Evolutionary conservation across 495 filamentous ascomycete genomes (phyloP), one percentile per base, ranked within the genome.

Genomic region (Xylaria acuta): DNA sequence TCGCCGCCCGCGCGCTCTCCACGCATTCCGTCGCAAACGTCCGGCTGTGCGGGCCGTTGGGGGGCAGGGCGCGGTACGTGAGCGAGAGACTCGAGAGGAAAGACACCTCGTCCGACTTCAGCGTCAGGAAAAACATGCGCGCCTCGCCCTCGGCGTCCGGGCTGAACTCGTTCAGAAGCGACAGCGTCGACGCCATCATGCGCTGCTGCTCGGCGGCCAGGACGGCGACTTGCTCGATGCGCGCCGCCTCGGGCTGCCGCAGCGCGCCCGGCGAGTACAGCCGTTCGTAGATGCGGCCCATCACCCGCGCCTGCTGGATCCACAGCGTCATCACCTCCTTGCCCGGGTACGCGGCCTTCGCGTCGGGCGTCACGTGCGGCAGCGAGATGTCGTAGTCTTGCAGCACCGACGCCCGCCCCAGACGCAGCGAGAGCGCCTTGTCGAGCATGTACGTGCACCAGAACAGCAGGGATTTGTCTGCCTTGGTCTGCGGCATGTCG

Each of bases 351-450:
- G 77, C 72, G 22, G 80, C 75, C 3, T 76, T 77, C 16, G 80
- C 75, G 14, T 68, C 69, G 1, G 77, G 77, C n/a, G 82, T 82
- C 12, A 84, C 74, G 18, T 77, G 74, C 3, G 86, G 82, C 7
- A 90, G 75, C 0, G 87, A 86, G 73, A 92, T 89, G 70, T 93
- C 91, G 77, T 86, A 90, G 75, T 92, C 89, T 36, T 90, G 89
- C 38, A 92, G 84, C 5, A 83, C 80, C 0, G 88, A 86, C 0
- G 89, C 86, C 6, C 90, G 88, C 1, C 91, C 90, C 16, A 91
- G 80, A 7, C 90, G 87, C n/a, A 93, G 80, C 0, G 90, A 87
- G 30, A 93, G 79, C 16, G 83, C 84, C 71, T 88, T 90, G 71
- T 92, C 85, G 9, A 90, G 77, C 36, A 86, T 84, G 73, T 92